Evolutionary conservation across 768 basidiomycete genomes (phyloP).

Genomic region (Kwoniella mangroviensis): DNA sequence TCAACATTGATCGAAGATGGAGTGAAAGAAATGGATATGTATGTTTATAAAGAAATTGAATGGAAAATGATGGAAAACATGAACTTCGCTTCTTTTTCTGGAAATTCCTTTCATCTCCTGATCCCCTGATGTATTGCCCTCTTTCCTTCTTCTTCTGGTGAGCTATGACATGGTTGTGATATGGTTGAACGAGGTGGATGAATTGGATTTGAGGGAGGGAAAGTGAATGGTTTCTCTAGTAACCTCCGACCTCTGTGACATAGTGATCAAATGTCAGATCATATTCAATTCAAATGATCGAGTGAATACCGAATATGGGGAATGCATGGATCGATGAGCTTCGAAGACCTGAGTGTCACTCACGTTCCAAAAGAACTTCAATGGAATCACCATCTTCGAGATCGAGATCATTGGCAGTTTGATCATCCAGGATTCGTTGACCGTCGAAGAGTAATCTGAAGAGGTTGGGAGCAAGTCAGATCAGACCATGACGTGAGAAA

Average conservation of each 20-base stretch:
- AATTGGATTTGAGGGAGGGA: neutral
- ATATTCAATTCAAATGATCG: neutral
- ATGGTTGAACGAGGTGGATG: neutral
- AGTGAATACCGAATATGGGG: neutral
- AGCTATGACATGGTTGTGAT: neutral
- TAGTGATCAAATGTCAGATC: neutral
- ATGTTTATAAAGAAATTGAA: neutral
- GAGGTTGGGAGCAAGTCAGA: neutral
- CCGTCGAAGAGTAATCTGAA: constrained; percentile 90
- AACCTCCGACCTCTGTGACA: constrained; percentile 22
- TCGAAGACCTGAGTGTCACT: neutral
- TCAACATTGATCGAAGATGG: too few species aligned
- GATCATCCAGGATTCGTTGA: constrained; percentile 78
- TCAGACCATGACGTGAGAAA: neutral
- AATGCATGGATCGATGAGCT: too few species aligned
- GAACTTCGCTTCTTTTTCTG: too few species aligned
- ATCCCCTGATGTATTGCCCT: too few species aligned
- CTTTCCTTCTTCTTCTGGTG: neutral
- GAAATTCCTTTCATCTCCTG: too few species aligned
- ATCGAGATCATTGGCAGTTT: constrained; percentile 80
- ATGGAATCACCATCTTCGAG: constrained; percentile 88
- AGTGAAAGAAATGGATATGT: neutral
- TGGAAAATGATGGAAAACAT: neutral
- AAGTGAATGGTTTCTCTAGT: neutral
- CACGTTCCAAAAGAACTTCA: constrained; percentile 76